Conservation (phyloP, 2,329 filamentous ascomycete species). For the Botrytis galanthina region DNA sequence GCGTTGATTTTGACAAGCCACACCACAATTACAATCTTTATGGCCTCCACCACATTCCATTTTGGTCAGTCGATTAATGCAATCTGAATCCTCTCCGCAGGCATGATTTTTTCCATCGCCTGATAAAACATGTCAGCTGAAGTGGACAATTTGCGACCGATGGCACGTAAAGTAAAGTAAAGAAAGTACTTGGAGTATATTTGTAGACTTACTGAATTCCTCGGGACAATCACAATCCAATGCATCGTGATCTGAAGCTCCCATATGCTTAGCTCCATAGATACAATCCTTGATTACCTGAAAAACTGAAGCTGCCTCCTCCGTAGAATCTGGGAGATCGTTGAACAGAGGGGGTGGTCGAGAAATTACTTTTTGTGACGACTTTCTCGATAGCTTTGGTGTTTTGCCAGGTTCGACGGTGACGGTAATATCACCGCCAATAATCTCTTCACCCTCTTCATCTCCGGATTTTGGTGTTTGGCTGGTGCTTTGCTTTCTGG, state of each 20-base stretch:
- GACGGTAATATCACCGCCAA: slow-evolving; percentile 60
- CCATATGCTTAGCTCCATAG: slow-evolving; percentile 89
- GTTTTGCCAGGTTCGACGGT: slow-evolving; percentile 64
- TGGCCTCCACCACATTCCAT: slow-evolving; percentile 80
- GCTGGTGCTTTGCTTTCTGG: slow-evolving; percentile 29
- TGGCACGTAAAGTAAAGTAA: neutral
- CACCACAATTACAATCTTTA: slow-evolving; percentile 77
- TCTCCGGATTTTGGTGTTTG: slow-evolving; percentile 40
- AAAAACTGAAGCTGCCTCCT: slow-evolving; percentile 73
- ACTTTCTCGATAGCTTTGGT: slow-evolving; percentile 70
- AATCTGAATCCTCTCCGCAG: slow-evolving; percentile 94
- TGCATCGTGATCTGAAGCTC: slow-evolving; percentile 83
- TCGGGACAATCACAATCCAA: slow-evolving; percentile 94
- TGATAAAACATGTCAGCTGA: slow-evolving; percentile 42
- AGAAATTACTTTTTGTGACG: slow-evolving; percentile 65
- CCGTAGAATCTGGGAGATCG: slow-evolving; percentile 74
- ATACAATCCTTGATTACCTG: slow-evolving; percentile 80
- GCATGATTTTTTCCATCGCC: slow-evolving; percentile 70
- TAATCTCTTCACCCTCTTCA: slow-evolving; percentile 45
- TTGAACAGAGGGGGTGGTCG: slow-evolving; percentile 66
- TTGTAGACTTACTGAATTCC: slow-evolving; percentile 80
- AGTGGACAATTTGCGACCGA: neutral
- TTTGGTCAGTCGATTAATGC: slow-evolving; percentile 96
- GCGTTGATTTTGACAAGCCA: slow-evolving; percentile 87
- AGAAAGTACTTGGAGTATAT: slow-evolving; percentile 12